A percentile compares a stretch with the other conserved stretches of the same genome.
Conservation (phyloP, 1,139 yeast genomes). For the Scheffersomyces illinoinensis region DNA sequence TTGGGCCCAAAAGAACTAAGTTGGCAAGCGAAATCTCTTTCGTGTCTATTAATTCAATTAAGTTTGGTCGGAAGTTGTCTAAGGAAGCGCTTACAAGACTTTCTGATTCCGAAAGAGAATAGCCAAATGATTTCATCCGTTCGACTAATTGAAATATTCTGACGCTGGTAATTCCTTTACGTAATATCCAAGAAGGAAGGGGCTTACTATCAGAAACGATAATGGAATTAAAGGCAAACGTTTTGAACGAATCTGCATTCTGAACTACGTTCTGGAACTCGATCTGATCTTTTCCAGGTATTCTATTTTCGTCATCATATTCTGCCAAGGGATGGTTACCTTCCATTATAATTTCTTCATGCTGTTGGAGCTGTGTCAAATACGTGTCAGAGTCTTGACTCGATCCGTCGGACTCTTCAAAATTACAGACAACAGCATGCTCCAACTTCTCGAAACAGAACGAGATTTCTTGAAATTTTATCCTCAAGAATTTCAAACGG, state of each 20-base stretch:
- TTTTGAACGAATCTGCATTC: slow-evolving; percentile 1
- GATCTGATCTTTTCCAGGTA: not conserved
- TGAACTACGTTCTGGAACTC: slow-evolving; percentile 2
- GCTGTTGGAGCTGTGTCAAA: not conserved
- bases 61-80: slow-evolving; percentile 8
- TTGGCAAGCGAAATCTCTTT: slow-evolving; percentile 4
- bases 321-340: slow-evolving; percentile 7
- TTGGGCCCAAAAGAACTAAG: not conserved
- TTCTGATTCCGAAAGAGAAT: slow-evolving; percentile 15
- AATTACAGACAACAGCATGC: not conserved
- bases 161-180: slow-evolving; percentile 14
- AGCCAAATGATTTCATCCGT: slow-evolving; percentile 12
- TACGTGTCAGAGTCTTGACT: not conserved
- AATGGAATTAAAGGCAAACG: slow-evolving; percentile 1
- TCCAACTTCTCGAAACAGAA: slow-evolving; percentile 4
- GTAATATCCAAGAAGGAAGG: slow-evolving; percentile 9
- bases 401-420: not conserved
- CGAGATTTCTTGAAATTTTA: slow-evolving; percentile 15
- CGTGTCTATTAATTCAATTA: slow-evolving; percentile 2
- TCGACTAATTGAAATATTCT: slow-evolving; percentile 13
- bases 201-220: slow-evolving; percentile 2
- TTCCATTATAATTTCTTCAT: slow-evolving; percentile 6
- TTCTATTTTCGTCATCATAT: slow-evolving; percentile 9
- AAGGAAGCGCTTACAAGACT: slow-evolving; percentile 9
- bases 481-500: slow-evolving; percentile 11